These are phyloP conservation scores for Pestalotiopsis sp. DNA, from an alignment of 2,329 filamentous ascomycete species.

Conservation along the genomic window DNA sequence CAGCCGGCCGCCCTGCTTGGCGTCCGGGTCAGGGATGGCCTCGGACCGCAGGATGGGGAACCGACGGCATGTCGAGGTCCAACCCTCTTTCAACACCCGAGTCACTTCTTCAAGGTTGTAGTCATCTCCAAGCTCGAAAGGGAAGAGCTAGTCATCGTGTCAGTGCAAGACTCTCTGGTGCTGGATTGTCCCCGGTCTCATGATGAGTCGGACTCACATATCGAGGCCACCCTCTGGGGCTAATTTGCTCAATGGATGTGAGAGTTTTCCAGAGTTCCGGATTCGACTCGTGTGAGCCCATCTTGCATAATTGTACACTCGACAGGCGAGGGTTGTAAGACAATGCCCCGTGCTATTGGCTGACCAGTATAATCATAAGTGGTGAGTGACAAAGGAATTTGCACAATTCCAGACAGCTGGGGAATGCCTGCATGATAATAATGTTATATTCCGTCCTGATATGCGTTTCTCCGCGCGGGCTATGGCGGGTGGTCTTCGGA, in stretches of 20 bases:
- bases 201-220: not conserved
- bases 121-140: slow-evolving; percentile 32
- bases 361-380: not conserved
- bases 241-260: not conserved
- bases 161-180: not conserved
- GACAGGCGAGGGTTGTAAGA: not conserved
- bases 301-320: not conserved
- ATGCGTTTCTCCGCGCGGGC: not conserved
- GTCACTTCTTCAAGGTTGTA: slow-evolving; percentile 32
- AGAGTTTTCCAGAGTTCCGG: not conserved
- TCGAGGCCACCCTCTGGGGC: not conserved
- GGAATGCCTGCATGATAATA: not conserved
- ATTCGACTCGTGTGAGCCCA: not conserved
- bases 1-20: slow-evolving; percentile 33
- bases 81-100: slow-evolving; percentile 29
- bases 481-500: not conserved
- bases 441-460: not conserved
- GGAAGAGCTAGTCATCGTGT: slow-evolving; percentile 21
- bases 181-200: not conserved
- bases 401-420: not conserved
- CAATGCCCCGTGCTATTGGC: not conserved
- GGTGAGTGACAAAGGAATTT: not conserved
- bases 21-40: slow-evolving; percentile 31
- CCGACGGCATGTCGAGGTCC: slow-evolving; percentile 29
- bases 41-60: slow-evolving; percentile 35